Percentiles rank a stretch among this genome's conserved stretches.
These are phyloP conservation scores for Salix brachista DNA, from an alignment of 345 rosid genomes.

Conservation along the genomic window DNA sequence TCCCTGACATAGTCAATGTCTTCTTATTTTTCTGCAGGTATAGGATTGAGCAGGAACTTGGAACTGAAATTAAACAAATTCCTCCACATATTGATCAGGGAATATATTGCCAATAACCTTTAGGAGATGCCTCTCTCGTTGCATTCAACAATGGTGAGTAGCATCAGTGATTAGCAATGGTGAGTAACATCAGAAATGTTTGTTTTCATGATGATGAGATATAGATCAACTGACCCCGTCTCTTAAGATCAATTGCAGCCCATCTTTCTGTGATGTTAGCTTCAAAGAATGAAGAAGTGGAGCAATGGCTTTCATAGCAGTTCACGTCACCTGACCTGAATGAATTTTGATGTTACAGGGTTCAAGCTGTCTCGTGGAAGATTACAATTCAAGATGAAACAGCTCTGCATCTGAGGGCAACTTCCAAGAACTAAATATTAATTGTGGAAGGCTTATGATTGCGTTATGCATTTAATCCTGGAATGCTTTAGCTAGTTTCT, in stretches of 20 bases:
- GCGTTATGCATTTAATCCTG: slow-evolving; percentile 33
- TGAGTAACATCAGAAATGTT: slow-evolving; percentile 27
- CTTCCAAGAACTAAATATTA: slow-evolving; percentile 19
- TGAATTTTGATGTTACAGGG: slow-evolving; percentile 17
- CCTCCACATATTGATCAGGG: slow-evolving; percentile 94
- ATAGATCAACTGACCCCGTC: no score
- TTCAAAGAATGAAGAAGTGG: not conserved
- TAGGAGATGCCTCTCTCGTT: slow-evolving; percentile 15
- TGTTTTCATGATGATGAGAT: not conserved
- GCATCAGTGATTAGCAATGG: slow-evolving; percentile 33
- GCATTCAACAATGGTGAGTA: slow-evolving; percentile 19
- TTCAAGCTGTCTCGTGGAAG: slow-evolving; percentile 4
- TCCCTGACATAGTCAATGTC: not conserved
- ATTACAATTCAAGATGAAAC: slow-evolving; percentile 1
- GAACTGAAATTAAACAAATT: slow-evolving; percentile 97
- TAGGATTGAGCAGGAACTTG: slow-evolving; percentile 99
- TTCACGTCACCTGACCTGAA: not conserved
- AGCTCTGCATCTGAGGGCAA: slow-evolving; percentile 10
- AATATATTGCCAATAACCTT: slow-evolving; percentile 73
- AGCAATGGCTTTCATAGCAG: not conserved
- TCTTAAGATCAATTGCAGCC: no score
- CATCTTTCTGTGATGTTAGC: not conserved
- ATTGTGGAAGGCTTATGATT: slow-evolving; percentile 29
- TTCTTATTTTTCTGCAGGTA: slow-evolving; percentile 58
- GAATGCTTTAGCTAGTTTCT: slow-evolving; percentile 32